Percentiles rank a stretch among this genome's conserved stretches.
phyloP scores from a whole-genome alignment of 2,329 filamentous ascomycete species.

The Ceratocystis huliohia region DNA sequence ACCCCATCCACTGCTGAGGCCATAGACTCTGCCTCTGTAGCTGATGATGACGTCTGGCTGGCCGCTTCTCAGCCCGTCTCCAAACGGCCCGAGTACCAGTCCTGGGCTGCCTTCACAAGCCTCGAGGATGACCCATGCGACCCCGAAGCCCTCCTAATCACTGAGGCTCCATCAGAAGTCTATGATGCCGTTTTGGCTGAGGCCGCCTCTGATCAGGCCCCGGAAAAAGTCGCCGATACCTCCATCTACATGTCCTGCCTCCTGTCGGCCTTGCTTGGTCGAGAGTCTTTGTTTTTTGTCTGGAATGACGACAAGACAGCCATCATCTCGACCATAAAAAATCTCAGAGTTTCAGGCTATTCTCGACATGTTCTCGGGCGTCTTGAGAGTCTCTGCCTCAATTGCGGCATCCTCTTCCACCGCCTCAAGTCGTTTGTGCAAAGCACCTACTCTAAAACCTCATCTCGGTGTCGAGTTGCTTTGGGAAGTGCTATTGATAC shows the following conservation, averaged over 20 bases:
- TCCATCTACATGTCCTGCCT: conserved; percentile 44
- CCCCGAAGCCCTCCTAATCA: conserved; percentile 44
- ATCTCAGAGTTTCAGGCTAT: conserved; percentile 44
- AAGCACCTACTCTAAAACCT: conserved; percentile 34
- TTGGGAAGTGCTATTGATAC: conserved; percentile 39
- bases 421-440: conserved; percentile 37
- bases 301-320: conserved; percentile 41
- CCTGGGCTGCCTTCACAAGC: conserved; percentile 56
- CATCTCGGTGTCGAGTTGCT: conserved; percentile 38
- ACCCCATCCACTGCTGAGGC: background rate
- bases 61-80: conserved; percentile 27
- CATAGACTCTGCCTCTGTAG: background rate
- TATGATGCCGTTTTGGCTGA: conserved; percentile 51
- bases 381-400: conserved; percentile 35
- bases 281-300: conserved; percentile 57
- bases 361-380: conserved; percentile 38
- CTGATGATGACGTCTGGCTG: conserved; percentile 37
- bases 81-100: conserved; percentile 38
- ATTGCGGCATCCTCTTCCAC: conserved; percentile 37
- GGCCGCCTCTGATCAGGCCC: conserved; percentile 30
- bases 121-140: conserved; percentile 24
- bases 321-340: conserved; percentile 39
- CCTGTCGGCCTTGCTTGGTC: conserved; percentile 53
- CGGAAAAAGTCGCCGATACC: conserved; percentile 32
- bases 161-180: conserved; percentile 51